Evolutionary conservation across 2,329 filamentous ascomycete species (phyloP), one percentile per base, ranked within the genome.

Genomic region (Aspergillus vadensis): DNA sequence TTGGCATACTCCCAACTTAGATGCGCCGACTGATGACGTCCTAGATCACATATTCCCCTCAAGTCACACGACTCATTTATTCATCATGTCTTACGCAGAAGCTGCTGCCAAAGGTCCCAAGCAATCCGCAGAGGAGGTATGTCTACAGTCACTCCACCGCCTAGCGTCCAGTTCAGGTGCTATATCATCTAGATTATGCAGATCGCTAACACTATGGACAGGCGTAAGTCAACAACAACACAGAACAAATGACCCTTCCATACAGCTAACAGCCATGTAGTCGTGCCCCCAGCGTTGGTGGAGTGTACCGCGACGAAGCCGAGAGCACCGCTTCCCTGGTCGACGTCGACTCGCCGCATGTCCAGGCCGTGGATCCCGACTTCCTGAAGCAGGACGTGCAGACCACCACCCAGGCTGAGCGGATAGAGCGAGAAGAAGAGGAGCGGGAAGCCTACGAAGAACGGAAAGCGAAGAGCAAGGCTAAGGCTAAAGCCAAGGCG

Each of bases 41-140:
- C 39, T 39, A 44, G 52, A 50, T 41, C 47, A 56, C 49, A 10
- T 14, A 38, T 38, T 55, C 23, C 25, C 38, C 55, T 55, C 30
- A 44, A 59, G 59, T 39, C 30, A 55, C 27, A 17, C 23, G 49
- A 23, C 10, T 10, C 50, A 25, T 17, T 32, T 44, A 47, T 58
- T 44, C 61, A 73, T 53, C 57, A 82, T 82, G 80, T 81, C 79
- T 63, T 82, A 82, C 71, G 80, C 80, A 64, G 74, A 79, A 67
- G 78, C 77, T 69, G 80, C 79, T 57, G 77, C 79, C 49, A 78
- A 76, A 64, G 79, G 79, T 47, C 73, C 79, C 7, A 79, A 79
- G 67, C 80, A 82, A 68, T 72, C 76, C 51, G 74, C 79, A 8
- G 75, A 80, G 73, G 79, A 82, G 61, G 80, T 82, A 71, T 71